phyloP scores from a whole-genome alignment of 331 rosid genomes.

The Quercus phellos region DNA sequence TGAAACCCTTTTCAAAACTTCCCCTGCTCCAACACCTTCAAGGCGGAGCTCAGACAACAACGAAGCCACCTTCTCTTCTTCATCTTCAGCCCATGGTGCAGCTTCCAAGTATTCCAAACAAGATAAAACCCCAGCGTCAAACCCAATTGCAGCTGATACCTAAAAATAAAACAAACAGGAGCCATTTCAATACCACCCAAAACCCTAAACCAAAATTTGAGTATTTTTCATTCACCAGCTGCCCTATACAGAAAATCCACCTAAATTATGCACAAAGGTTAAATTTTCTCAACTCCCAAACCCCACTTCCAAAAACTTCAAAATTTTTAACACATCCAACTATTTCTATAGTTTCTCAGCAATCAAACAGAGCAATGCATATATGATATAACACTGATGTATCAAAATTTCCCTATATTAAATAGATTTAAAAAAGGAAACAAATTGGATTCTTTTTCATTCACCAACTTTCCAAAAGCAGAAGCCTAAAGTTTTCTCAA shows the following conservation, averaged over 20 bases:
- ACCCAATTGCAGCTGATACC: slow-evolving; percentile 97
- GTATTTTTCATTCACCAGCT: background rate
- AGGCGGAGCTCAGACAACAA: slow-evolving; percentile 84
- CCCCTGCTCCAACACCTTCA: slow-evolving; percentile 82
- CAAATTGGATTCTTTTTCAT: background rate
- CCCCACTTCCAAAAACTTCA: background rate
- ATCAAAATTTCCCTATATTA: background rate
- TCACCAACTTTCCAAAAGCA: background rate
- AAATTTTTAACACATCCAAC: background rate
- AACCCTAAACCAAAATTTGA: background rate
- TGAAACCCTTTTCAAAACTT: slow-evolving; percentile 88
- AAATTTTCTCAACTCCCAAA: background rate
- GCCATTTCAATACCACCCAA: slow-evolving; percentile 8
- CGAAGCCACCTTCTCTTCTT: slow-evolving; percentile 94
- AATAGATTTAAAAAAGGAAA: background rate
- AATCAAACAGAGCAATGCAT: background rate
- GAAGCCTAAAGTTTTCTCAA: background rate
- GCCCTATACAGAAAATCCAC: background rate
- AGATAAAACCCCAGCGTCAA: slow-evolving; percentile 90
- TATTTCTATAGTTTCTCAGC: background rate
- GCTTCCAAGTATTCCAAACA: slow-evolving; percentile 98
- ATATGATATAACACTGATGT: too few relatives aligned
- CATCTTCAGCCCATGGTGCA: slow-evolving; percentile 97
- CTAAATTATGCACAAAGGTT: background rate
- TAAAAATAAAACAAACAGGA: slow-evolving; percentile 21